Evolutionary conservation across 352 stramenopile genomes (phyloP), one percentile per base, ranked within the genome.

Genomic region (Globisporangium spiculum): DNA sequence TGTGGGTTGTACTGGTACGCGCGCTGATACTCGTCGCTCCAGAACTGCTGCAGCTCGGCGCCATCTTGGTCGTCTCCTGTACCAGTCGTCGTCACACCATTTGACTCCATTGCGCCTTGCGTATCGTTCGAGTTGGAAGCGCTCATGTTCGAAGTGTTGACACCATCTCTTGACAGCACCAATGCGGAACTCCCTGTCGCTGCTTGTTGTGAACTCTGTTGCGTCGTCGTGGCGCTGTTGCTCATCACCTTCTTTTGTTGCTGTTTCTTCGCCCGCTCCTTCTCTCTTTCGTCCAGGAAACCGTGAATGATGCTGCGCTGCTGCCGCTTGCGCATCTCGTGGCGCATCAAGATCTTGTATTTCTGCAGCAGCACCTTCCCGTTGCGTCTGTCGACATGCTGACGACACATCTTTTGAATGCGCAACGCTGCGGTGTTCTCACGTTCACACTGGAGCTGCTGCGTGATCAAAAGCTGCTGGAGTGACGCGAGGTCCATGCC

Each of bases 1-100:
- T 41, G 73, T 3, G 77, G 57, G 34, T 91, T 73, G 65, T 75
- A 91, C 14, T 78, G 64, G 56, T 89, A 91, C 34, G 64, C 62
- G 59, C 74, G 74, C 58, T 88, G 75, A 50, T 81, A 77, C 70
- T 91, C 83, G 16, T 89, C 80, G 67, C 83, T 91, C 80, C 80
- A 91, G 64, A 77, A 87, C 34, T 80, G 66, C 22, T 80, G 67
- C 18, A 77, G 63, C 18, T 70, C 67, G n/a, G 67, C 63, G 10
- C 22, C 52, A 20, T 57, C 22, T 26, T 57, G 18, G n/a, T 20
- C 52, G 9, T 22, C 24, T 57, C 36, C 36, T 16, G 36, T 5
- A 44, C 18, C 36, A 44, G 12, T 44, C 10, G 2, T 44, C 12
- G 12, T 10, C 36, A 44, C 36, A 16, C 12, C 36, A 44, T 16